phyloP scores from a whole-genome alignment of 2,329 filamentous ascomycete species.

The Fusarium pseudocircinatum region DNA sequence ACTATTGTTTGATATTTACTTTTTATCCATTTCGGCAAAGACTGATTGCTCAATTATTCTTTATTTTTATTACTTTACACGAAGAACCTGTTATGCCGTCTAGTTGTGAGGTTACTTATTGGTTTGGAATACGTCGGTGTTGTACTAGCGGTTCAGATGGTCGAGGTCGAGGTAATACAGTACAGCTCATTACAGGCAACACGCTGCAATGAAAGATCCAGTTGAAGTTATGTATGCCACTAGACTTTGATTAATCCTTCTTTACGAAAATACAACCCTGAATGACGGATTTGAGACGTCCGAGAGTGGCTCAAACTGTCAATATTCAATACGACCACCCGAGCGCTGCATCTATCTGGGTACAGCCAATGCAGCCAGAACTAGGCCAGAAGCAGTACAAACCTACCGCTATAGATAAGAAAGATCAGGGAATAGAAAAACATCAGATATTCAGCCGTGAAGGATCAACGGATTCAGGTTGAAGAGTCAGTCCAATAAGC shows the following conservation, averaged over 20 bases:
- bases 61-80: not conserved
- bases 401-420: conserved; percentile 5
- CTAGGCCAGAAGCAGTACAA: conserved; percentile 15
- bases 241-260: no score
- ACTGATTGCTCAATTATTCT: no score
- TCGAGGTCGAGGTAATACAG: not conserved
- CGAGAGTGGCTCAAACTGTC: no score
- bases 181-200: no score
- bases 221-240: not conserved
- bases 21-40: not conserved
- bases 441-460: not conserved
- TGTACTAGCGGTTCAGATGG: not conserved
- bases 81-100: not conserved
- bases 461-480: not conserved
- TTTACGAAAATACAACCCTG: not conserved
- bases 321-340: not conserved
- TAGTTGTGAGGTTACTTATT: no score
- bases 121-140: not conserved
- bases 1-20: accelerated
- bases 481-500: not conserved
- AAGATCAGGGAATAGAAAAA: not conserved
- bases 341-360: not conserved
- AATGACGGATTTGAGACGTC: not conserved
- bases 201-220: no score
- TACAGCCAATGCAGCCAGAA: not conserved